phyloP scores from a whole-genome alignment of 2,329 filamentous ascomycete genomes.

The Aspergillus fumigatus region DNA sequence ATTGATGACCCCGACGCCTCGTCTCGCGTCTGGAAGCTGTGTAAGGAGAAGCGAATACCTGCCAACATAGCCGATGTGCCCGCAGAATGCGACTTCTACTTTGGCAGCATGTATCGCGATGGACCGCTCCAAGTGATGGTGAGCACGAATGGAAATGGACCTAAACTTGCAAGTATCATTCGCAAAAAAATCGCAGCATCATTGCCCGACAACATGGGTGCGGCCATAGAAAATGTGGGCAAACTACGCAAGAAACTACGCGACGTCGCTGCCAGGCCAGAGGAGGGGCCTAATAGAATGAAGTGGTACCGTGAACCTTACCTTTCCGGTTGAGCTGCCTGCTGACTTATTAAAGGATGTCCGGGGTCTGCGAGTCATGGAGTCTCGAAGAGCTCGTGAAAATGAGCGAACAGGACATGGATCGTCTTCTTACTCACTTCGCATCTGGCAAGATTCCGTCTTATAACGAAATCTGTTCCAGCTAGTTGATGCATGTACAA shows the following conservation, averaged over 20 bases:
- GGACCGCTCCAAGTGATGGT: slow-evolving; percentile 98
- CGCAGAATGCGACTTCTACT: slow-evolving; percentile 97
- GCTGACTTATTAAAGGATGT: slow-evolving; percentile 62
- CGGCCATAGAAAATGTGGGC: slow-evolving; percentile 81
- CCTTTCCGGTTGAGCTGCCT: neutral
- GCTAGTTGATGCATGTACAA: neutral
- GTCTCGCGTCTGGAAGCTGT: slow-evolving; percentile 85
- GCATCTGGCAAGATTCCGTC: slow-evolving; percentile 36
- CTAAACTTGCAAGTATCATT: slow-evolving; percentile 82
- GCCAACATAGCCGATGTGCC: slow-evolving; percentile 98
- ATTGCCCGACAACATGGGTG: slow-evolving; percentile 74
- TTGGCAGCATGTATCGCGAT: slow-evolving; percentile 91
- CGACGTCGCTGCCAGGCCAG: slow-evolving; percentile 64
- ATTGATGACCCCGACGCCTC: slow-evolving; percentile 93
- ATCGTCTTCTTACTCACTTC: slow-evolving; percentile 74
- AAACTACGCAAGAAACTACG: slow-evolving; percentile 73
- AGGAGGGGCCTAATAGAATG: slow-evolving; percentile 84
- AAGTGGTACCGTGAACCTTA: slow-evolving; percentile 59
- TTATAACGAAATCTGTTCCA: slow-evolving; percentile 30
- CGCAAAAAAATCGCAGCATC: slow-evolving; percentile 72
- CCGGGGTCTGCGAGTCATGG: slow-evolving; percentile 81
- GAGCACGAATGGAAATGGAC: slow-evolving; percentile 94
- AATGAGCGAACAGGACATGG: slow-evolving; percentile 81
- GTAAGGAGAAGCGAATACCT: slow-evolving; percentile 75
- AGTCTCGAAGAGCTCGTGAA: slow-evolving; percentile 77